Percentiles rank a stretch among this genome's conserved stretches.
Evolutionary conservation across 129 eudicot genomes (phyloP).

Genomic region (Deinandra increscens): DNA sequence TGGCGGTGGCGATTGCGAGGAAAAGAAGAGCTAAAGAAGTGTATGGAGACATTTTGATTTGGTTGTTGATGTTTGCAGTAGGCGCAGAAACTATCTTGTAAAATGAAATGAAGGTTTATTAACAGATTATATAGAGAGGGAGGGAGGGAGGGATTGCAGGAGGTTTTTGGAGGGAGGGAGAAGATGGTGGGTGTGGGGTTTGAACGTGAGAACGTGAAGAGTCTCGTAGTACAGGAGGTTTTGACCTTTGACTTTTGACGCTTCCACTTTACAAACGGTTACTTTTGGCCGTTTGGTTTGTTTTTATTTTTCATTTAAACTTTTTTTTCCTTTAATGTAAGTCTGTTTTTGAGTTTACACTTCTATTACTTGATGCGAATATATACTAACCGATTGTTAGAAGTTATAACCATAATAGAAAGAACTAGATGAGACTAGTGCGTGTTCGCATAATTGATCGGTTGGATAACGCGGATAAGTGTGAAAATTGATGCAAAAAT

Average conservation of each 20-base stretch:
- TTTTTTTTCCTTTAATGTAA: not conserved
- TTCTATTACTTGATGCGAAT: not conserved
- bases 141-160: not conserved
- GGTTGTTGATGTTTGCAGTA: conserved; percentile 3
- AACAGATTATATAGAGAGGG: not conserved
- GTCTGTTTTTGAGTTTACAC: not conserved
- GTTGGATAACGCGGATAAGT: too few relatives aligned
- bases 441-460: too few relatives aligned
- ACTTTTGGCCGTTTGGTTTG: not conserved
- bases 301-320: not conserved
- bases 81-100: too few relatives aligned
- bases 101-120: not conserved
- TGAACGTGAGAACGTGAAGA: conserved; percentile 36
- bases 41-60: conserved; percentile 12
- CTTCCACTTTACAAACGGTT: conserved; percentile 16
- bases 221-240: conserved; percentile 3
- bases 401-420: too few relatives aligned
- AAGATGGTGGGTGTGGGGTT: conserved; percentile 28
- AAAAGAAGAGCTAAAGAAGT: conserved; percentile 8
- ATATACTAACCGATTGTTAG: too few relatives aligned
- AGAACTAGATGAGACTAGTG: too few relatives aligned
- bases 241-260: conserved; percentile 16
- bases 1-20: not conserved
- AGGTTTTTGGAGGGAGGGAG: conserved; percentile 25
- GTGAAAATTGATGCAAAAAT: too few relatives aligned